Conservation (phyloP, 495 filamentous ascomycete species). For the Aspergillus coremiiformis region DNA sequence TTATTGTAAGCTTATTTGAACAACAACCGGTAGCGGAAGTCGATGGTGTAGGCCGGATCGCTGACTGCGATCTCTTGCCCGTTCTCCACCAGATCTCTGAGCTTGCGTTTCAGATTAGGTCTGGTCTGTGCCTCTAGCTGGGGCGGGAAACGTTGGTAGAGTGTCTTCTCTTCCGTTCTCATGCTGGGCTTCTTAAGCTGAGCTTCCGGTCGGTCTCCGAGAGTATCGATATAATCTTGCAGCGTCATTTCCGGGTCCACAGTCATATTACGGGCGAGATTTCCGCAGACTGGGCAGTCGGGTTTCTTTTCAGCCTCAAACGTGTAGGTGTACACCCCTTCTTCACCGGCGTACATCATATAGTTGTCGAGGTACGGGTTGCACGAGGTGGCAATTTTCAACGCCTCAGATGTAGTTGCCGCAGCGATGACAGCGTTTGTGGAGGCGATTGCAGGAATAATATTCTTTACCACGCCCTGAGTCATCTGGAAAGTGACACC, state of each 20-base stretch:
- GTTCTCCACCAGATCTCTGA: constrained; percentile 54
- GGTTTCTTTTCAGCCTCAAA: constrained; percentile 86
- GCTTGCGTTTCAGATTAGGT: constrained; percentile 70
- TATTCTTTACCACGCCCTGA: constrained; percentile 98
- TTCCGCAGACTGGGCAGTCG: constrained; percentile 93
- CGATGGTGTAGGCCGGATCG: constrained; percentile 68
- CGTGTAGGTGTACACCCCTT: constrained; percentile 91
- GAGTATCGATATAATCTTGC: constrained; percentile 74
- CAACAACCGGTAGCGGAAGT: constrained; percentile 62
- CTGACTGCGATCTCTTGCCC: constrained; percentile 74
- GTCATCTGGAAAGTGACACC: constrained; percentile 96
- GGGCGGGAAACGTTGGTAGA: constrained; percentile 83
- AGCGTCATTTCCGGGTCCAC: constrained; percentile 68
- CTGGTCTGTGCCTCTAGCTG: constrained; percentile 74
- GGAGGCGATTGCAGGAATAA: constrained; percentile 96
- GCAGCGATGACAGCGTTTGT: constrained; percentile 97
- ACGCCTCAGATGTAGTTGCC: constrained; percentile 88
- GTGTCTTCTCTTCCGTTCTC: constrained; percentile 68
- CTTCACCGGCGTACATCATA: constrained; percentile 99
- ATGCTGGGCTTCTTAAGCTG: constrained; percentile 87
- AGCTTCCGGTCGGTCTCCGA: constrained; percentile 76
- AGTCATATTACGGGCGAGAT: constrained; percentile 61
- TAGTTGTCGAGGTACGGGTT: constrained; percentile 88
- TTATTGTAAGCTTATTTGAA: constrained; percentile 24
- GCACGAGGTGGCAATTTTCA: constrained; percentile 80